Conservation (phyloP, 305 asterid genomes). For the Fraxinus xanthoxyloides region DNA sequence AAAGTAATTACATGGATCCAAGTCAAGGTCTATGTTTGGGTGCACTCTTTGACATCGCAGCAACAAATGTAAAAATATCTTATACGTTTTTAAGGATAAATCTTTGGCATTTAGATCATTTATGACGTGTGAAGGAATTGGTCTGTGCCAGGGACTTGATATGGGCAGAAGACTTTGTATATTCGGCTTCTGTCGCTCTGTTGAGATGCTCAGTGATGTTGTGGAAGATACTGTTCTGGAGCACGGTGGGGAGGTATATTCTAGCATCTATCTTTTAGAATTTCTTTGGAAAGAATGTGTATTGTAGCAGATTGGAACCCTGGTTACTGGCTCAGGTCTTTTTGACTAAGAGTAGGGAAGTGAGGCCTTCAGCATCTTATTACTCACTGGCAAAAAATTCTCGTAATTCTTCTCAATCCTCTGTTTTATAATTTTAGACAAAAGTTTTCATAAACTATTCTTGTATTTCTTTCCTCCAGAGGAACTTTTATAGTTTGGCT, state of each 20-base stretch:
- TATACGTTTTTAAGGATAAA: conserved; percentile 10
- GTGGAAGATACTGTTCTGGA: conserved; percentile 97
- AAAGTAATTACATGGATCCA: conserved; percentile 94
- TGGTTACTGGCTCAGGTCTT: neutral
- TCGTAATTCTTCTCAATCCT: neutral
- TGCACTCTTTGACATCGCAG: conserved; percentile 95
- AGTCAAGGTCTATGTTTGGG: conserved; percentile 81
- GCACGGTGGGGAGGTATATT: conserved; percentile 94
- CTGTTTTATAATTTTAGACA: neutral
- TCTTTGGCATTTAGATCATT: neutral
- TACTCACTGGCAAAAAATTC: neutral
- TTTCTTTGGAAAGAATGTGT: neutral
- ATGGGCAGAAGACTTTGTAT: conserved; percentile 86
- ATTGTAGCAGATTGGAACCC: neutral
- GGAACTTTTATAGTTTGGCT: neutral
- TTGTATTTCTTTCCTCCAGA: neutral
- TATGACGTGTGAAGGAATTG: conserved; percentile 14
- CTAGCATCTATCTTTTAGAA: neutral
- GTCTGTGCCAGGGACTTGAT: conserved; percentile 66
- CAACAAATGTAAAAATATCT: conserved; percentile 66
- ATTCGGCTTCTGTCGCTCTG: conserved; percentile 88
- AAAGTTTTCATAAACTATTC: neutral
- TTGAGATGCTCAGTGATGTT: conserved; percentile 95
- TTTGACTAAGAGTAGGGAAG: neutral
- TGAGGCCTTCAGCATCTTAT: too few species aligned